These are phyloP conservation scores for Metschnikowia lachancei DNA, from an alignment of 805 yeast genomes.

Conservation along the genomic window DNA sequence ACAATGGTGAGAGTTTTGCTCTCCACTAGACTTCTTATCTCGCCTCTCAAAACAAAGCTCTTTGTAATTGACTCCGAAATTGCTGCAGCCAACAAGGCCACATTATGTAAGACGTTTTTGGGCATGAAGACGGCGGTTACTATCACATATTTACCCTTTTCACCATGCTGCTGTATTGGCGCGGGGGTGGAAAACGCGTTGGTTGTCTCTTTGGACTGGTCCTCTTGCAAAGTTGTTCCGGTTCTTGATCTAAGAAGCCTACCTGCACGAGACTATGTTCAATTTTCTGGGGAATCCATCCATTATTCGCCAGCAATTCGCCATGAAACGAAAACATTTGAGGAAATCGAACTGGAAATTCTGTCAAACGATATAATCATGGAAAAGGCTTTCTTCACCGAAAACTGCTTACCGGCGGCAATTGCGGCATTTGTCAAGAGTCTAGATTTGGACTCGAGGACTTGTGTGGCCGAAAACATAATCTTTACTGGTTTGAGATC, in stretches of 20 bases:
- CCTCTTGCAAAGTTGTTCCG: conserved; percentile 8
- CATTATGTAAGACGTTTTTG: conserved; percentile 14
- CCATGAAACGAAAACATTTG: neutral
- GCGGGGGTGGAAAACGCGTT: conserved; percentile 16
- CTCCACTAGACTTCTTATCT: conserved; percentile 11
- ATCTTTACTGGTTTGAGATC: conserved; percentile 13
- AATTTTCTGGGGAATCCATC: conserved; percentile 13
- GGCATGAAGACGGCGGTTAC: conserved; percentile 9
- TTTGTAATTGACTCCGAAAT: conserved; percentile 15
- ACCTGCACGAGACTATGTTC: conserved; percentile 1
- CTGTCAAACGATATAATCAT: neutral
- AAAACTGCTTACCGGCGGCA: conserved; percentile 1
- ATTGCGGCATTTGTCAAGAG: conserved; percentile 6
- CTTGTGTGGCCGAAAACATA: conserved; percentile 11
- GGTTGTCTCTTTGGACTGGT: conserved; percentile 18
- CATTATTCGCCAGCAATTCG: conserved; percentile 8
- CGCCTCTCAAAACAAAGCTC: conserved; percentile 15
- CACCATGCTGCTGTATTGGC: conserved; percentile 14
- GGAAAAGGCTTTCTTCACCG: conserved; percentile 2
- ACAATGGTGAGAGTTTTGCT: conserved; percentile 11
- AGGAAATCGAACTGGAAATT: conserved; percentile 9
- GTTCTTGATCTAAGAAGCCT: conserved; percentile 14
- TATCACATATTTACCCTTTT: conserved; percentile 15
- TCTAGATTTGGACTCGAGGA: conserved; percentile 13
- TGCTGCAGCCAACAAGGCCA: conserved; percentile 11